phyloP scores from a whole-genome alignment of 345 rosid genomes.

The Syzygium jambos region DNA sequence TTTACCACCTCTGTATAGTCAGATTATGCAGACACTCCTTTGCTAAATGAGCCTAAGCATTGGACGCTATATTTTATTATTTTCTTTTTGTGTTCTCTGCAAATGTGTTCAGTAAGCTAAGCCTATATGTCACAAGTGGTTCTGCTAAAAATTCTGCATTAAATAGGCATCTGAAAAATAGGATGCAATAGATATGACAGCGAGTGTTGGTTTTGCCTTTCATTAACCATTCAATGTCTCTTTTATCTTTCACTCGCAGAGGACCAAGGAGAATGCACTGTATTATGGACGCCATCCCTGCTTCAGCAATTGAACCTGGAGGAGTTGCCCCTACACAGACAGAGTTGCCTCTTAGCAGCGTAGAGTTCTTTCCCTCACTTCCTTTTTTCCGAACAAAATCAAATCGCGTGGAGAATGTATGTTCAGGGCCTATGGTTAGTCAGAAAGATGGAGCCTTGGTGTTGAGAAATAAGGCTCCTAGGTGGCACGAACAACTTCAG shows the following conservation, averaged over 20 bases:
- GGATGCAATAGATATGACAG: background rate
- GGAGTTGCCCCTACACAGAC: conserved; percentile 83
- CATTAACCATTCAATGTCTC: background rate
- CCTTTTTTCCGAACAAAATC: conserved; percentile 78
- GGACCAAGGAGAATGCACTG: conserved; percentile 99
- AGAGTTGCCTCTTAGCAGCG: conserved; percentile 44
- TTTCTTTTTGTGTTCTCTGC: background rate
- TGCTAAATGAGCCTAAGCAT: background rate
- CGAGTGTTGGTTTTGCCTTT: background rate
- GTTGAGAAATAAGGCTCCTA: conserved; percentile 75
- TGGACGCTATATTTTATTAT: background rate
- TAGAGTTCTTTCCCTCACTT: conserved; percentile 48
- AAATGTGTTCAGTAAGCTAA: background rate
- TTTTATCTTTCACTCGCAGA: conserved; percentile 13
- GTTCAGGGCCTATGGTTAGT: conserved; percentile 36
- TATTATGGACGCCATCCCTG: conserved; percentile 68
- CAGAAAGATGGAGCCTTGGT: conserved; percentile 46
- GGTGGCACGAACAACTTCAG: conserved; percentile 98
- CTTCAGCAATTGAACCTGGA: conserved; percentile 68
- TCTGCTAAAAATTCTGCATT: background rate
- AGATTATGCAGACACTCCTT: background rate
- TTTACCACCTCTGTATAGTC: background rate
- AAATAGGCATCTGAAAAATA: background rate
- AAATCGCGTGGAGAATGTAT: conserved; percentile 31
- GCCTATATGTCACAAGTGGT: background rate